Base-by-base conservation (phyloP, 148 eudicot genomes). In the Pharnaceum exiguum region DNA sequence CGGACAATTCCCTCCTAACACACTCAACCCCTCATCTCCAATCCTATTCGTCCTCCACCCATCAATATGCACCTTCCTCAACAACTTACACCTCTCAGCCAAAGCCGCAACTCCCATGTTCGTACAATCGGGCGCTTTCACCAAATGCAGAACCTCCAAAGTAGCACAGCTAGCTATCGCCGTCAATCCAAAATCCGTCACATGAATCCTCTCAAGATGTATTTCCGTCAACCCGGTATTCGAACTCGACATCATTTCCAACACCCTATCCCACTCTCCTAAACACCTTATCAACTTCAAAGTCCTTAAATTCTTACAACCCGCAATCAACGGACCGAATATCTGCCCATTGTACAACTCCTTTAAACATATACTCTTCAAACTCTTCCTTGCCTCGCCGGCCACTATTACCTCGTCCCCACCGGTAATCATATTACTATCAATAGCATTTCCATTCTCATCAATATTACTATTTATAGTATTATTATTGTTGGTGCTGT, bases 1-100 rank as follows among this genome's bases (percentile, higher is more conserved):
- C 11, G 26, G 57, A 51, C 78, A 75, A 28, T 88, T 69, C 69
- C 72, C 82, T 9, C 81, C 96, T 23, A 88, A 65, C 1, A 84
- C 80, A 51, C 56, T 49, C 59, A 88, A 65, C 9, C 91, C 89
- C 28, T 79, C 82, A 51, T 84, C 83, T 7, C 96, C 96, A 44
- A 88, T 88, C 69, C 85, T 65, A 27, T 87, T 84, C 22, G 96
- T 84, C 59, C 88, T 84, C 96, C 96, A 87, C 36, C 96, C 96
- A 48, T 87, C 96, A 40, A 87, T 82, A 25, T 87, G 91, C 26
- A 87, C 78, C 80, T 87, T 87, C 73, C 86, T 77, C 69, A 88
- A 70, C 13, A 75, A 37, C 76, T 60, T 88, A 72, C 96, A 88
- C 30, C 56, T 65, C 51, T 80, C 86, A 0, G 91, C 82, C 13